Base-by-base conservation (phyloP, 208 protist species). In the Leptomonas pyrrhocoris region DNA sequence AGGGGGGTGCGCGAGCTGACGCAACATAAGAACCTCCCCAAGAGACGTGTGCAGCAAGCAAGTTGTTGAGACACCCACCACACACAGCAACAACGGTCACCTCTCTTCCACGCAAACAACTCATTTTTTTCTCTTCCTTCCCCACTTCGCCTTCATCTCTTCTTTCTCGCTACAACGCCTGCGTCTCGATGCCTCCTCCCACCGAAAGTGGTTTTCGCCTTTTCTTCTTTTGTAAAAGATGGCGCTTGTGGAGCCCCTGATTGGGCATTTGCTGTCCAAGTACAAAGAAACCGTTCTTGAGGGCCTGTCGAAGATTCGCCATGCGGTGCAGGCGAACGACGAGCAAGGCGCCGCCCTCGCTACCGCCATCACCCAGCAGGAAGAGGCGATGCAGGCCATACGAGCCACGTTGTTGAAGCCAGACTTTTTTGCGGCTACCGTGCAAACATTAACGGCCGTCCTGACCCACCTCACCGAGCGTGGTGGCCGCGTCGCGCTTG, bases 191-290 rank as follows among this genome's bases (percentile, higher is more conserved):
- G 11, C 16, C 23, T 56, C 50, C 23, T 36, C 19, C 11, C 36
- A 18, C 2, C 28, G 3, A 18, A 8, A 30, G n/a, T 21, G 8
- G 16, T 56, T 56, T 56, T n/a, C 27, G 16, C 21, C 28, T 2
- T 40, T 46, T 19, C 42, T 54, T 36, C 25, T 65, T 40, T 36
- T 16, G 16, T 16, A 11, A 6, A 46, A 11, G 18, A 95, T 94
- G 90, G 80, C 88, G 23, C 69, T 90, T 5, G 85, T 96, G 21
- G 88, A 96, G 68, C 91, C 88, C 2, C 53, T 94, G 12, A 68
- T 96, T 38, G 91, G 91, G 8, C 85, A 94, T 45, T 72, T 96
- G 45, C 76, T 97, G 19, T 97, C 92, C 48, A 82, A 86, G 71
- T 89, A 95, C 67, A 80, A 75, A n/a, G 84, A 94, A 56, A 94